phyloP scores from a whole-genome alignment of 345 rosid species.

The Gossypium raimondii region DNA sequence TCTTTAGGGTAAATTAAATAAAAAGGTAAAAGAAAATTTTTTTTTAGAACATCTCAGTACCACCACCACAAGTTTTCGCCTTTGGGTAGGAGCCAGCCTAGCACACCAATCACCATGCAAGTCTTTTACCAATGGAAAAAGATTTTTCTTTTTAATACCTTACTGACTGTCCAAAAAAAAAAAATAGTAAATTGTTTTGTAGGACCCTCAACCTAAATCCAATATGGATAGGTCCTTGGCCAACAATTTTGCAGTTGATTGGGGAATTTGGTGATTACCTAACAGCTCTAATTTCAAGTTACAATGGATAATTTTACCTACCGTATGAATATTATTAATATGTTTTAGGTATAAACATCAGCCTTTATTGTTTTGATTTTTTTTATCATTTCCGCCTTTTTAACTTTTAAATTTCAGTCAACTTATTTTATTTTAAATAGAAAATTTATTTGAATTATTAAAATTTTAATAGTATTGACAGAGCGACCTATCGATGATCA shows the following conservation, averaged over 20 bases:
- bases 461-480: too few species aligned
- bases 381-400: too few species aligned
- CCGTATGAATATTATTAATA: not conserved
- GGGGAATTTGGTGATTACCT: slow-evolving; percentile 10
- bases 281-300: not conserved
- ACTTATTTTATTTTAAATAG: too few species aligned
- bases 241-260: not conserved
- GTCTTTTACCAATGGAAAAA: not conserved
- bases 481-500: too few species aligned
- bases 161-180: not conserved
- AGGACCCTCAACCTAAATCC: slow-evolving; percentile 8
- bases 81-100: not conserved
- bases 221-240: slow-evolving; percentile 1
- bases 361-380: not conserved
- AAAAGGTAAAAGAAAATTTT: too few species aligned
- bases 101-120: not conserved
- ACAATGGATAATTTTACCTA: not conserved
- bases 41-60: too few species aligned
- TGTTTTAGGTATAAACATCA: too few species aligned
- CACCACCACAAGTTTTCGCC: not conserved
- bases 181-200: not conserved
- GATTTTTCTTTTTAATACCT: not conserved
- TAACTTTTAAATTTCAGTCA: too few species aligned
- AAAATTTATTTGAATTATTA: too few species aligned
- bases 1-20: too few species aligned